phyloP scores from a whole-genome alignment of 176 grass and related monocot species.

The Musa troglodytarum region DNA sequence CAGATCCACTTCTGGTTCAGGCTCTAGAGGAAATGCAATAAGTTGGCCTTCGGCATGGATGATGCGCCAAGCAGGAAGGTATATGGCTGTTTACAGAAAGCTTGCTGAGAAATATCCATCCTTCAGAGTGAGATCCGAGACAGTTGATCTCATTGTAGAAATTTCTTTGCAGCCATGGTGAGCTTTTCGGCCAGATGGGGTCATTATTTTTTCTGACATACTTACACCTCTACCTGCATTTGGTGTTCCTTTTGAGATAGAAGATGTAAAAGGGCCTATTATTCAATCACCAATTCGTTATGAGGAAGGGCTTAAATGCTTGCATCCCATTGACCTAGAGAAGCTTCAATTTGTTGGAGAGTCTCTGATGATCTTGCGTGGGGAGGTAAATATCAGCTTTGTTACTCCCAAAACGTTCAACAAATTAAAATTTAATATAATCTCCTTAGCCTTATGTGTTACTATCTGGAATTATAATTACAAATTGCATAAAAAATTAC shows the following conservation, averaged over 20 bases:
- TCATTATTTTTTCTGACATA: conserved; percentile 96
- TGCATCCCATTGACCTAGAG: conserved; percentile 67
- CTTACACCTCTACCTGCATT: conserved; percentile 85
- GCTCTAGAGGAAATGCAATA: conserved; percentile 58
- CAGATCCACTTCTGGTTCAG: conserved; percentile 71
- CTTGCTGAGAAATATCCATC: conserved; percentile 83
- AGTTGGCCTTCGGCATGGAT: conserved; percentile 83
- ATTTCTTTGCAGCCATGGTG: conserved; percentile 88
- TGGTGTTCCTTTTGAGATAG: conserved; percentile 92
- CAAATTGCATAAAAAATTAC: neutral
- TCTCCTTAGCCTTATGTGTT: neutral
- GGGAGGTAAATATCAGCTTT: conserved; percentile 44
- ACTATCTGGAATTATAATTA: neutral
- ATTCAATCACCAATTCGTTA: conserved; percentile 59
- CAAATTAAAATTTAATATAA: neutral
- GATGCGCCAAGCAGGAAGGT: conserved; percentile 97
- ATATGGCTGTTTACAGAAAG: conserved; percentile 88
- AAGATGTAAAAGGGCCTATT: conserved; percentile 70
- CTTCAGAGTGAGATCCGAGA: conserved; percentile 88
- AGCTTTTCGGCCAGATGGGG: conserved; percentile 77
- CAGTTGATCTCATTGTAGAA: conserved; percentile 77
- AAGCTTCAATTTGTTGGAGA: conserved; percentile 84
- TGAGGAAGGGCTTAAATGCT: conserved; percentile 51
- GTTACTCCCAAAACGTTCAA: neutral
- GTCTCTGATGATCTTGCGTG: conserved; percentile 71